phyloP scores from a whole-genome alignment of 2,329 filamentous ascomycete species.

The Cordyceps tenuipes region DNA sequence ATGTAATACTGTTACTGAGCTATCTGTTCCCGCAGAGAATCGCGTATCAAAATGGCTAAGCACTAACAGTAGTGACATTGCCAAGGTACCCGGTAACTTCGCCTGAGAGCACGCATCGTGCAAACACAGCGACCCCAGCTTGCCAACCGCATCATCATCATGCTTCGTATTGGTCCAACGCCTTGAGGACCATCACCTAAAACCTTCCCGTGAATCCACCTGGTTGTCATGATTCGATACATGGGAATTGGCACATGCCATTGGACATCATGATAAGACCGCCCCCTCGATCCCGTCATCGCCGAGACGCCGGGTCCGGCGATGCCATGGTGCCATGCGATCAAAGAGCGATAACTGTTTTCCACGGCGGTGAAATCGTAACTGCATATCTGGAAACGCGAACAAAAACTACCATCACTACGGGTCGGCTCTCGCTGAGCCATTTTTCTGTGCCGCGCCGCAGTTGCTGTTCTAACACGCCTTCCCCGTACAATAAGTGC shows the following conservation, averaged over 20 bases:
- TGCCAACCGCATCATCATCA: not conserved
- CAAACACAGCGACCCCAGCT: not conserved
- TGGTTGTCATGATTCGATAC: not conserved
- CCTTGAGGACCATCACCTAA: not conserved
- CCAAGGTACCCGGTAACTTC: no score
- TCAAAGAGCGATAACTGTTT: conserved; percentile 12
- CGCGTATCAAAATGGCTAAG: not conserved
- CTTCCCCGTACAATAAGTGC: no score
- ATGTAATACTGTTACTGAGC: no score
- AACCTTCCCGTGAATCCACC: not conserved
- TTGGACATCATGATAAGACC: not conserved
- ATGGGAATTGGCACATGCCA: not conserved
- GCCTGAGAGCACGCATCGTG: no score
- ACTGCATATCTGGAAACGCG: not conserved
- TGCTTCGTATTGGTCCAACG: not conserved
- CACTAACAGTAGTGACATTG: not conserved
- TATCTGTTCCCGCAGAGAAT: no score
- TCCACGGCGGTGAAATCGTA: not conserved
- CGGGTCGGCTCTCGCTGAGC: conserved; percentile 11
- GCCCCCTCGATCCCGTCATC: not conserved
- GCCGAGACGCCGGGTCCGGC: not conserved
- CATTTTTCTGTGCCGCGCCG: conserved; percentile 10
- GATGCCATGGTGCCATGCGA: conserved; percentile 11
- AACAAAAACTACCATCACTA: not conserved
- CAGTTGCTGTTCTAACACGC: conserved; percentile 17